Evolutionary conservation across 495 filamentous ascomycete species (phyloP).

Genomic region (Mycothermus thermophilus): DNA sequence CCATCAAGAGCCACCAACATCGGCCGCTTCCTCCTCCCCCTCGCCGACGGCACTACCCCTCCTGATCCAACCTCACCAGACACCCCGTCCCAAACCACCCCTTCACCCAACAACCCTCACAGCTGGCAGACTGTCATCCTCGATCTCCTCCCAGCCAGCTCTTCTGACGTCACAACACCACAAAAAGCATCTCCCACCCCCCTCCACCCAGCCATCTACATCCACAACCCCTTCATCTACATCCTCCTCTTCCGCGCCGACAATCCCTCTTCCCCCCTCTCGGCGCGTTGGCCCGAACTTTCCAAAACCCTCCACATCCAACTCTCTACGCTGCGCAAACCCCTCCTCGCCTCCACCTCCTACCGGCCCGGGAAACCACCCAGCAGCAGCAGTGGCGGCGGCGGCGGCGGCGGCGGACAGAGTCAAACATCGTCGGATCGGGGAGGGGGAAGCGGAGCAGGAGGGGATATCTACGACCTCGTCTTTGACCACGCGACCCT

Average conservation of each 20-base stretch:
- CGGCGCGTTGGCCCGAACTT: conserved; percentile 51
- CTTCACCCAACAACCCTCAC: too few relatives aligned
- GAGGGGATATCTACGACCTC: conserved; percentile 71
- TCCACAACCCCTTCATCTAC: conserved; percentile 78
- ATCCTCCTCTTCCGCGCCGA: conserved; percentile 69
- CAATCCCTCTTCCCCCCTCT: conserved; percentile 30
- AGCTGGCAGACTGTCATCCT: conserved; percentile 40
- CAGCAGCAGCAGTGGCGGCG: conserved; percentile 2
- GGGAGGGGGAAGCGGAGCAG: too few relatives aligned
- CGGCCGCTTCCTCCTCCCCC: conserved; percentile 60
- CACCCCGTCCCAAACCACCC: background rate
- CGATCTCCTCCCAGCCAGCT: conserved; percentile 23
- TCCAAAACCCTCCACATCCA: conserved; percentile 76
- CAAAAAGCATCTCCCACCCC: conserved; percentile 36
- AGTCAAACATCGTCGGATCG: background rate
- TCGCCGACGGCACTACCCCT: conserved; percentile 32
- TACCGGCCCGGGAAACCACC: conserved; percentile 33
- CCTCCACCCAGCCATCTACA: conserved; percentile 57
- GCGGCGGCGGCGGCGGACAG: background rate
- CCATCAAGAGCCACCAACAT: conserved; percentile 4
- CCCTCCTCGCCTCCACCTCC: conserved; percentile 51
- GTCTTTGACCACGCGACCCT: conserved; percentile 69
- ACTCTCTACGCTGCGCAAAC: conserved; percentile 60
- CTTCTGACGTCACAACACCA: conserved; percentile 18
- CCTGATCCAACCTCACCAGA: conserved; percentile 10